Conservation (phyloP, 306 rosid species). For the Citrullus amarus region DNA sequence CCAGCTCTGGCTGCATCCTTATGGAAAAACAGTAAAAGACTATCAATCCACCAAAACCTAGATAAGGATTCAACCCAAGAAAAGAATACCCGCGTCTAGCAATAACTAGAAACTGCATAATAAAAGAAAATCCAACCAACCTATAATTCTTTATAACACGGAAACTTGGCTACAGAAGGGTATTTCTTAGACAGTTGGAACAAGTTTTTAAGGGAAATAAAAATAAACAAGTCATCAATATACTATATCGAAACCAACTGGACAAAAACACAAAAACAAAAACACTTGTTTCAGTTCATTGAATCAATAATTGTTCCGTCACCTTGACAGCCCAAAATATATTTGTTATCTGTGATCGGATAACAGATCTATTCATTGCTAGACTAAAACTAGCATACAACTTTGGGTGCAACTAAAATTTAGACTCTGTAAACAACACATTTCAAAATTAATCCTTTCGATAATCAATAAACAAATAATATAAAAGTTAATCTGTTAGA, state of each 20-base stretch:
- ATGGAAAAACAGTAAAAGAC: background rate
- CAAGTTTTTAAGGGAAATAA: background rate
- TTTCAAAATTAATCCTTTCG: background rate
- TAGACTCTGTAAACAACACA: background rate
- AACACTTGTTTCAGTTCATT: background rate
- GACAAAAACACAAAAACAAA: too few relatives aligned
- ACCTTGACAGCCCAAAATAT: background rate
- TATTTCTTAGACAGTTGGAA: background rate
- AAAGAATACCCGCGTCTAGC: background rate
- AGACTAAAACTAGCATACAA: background rate
- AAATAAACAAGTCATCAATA: background rate
- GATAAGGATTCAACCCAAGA: background rate
- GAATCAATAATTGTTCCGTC: background rate
- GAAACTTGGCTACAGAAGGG: background rate
- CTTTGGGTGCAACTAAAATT: background rate
- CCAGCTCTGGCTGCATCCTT: background rate
- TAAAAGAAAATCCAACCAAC: background rate
- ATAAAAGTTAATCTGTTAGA: background rate
- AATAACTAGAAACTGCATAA: background rate
- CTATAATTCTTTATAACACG: background rate
- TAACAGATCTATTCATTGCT: background rate
- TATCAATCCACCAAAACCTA: background rate
- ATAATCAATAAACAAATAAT: background rate
- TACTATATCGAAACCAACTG: background rate
- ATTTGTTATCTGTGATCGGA: background rate